These are phyloP conservation scores for Fusarium haematococcum DNA, from an alignment of 2,329 filamentous ascomycete genomes.

Conservation along the genomic window DNA sequence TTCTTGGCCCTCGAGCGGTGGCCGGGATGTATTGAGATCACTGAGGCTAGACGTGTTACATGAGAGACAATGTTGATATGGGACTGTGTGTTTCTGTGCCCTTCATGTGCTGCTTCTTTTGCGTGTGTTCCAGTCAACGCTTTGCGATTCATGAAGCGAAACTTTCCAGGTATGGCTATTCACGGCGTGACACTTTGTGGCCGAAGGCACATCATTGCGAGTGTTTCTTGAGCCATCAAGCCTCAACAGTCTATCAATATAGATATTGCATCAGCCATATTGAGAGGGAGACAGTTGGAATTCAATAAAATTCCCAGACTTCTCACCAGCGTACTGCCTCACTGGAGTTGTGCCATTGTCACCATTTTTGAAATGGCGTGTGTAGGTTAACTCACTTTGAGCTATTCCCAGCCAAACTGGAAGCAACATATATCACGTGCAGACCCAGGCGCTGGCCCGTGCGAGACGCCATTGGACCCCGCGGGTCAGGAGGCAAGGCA, in stretches of 20 bases:
- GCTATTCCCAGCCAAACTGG: background rate
- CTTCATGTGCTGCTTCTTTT: background rate
- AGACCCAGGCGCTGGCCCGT: constrained; percentile 21
- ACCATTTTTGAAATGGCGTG: background rate
- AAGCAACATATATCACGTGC: constrained; percentile 31
- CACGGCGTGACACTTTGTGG: background rate
- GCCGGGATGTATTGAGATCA: background rate
- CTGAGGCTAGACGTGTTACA: background rate
- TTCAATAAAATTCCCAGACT: background rate
- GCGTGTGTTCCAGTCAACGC: background rate
- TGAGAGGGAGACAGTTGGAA: background rate
- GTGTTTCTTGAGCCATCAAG: background rate
- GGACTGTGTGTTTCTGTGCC: background rate
- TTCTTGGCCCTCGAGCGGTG: background rate
- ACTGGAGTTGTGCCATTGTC: background rate
- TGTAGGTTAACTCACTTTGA: background rate
- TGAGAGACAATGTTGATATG: background rate
- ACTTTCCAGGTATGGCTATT: background rate
- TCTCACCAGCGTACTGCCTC: background rate
- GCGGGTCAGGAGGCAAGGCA: constrained; percentile 40
- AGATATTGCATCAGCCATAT: background rate
- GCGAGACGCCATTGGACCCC: constrained; percentile 35
- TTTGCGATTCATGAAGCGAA: background rate
- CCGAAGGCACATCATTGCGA: background rate
- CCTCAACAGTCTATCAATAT: background rate